phyloP scores from a whole-genome alignment of 2,329 filamentous ascomycete species.

The Penicillium concentricum region DNA sequence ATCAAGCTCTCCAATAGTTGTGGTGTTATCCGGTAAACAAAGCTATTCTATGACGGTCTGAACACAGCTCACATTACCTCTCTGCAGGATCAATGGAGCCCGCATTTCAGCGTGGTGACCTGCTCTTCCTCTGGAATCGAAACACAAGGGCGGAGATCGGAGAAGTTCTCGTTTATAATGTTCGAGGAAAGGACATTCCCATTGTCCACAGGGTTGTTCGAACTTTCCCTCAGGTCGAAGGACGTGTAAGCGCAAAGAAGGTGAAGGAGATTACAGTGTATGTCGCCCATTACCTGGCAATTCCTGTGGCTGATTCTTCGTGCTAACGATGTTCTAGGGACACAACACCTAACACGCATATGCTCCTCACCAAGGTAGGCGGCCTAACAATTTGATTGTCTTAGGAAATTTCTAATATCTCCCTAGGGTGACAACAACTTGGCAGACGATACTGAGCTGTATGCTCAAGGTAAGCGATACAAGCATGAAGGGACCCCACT shows the following conservation, averaged over 20 bases:
- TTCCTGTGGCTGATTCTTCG: background rate
- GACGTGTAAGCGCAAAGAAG: slow-evolving; percentile 31
- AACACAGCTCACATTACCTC: background rate
- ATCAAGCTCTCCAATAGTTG: slow-evolving; percentile 67
- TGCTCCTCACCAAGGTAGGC: slow-evolving; percentile 75
- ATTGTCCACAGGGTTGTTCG: slow-evolving; percentile 93
- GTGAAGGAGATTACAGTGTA: slow-evolving; percentile 35
- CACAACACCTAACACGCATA: slow-evolving; percentile 31
- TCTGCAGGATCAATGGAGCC: slow-evolving; percentile 59
- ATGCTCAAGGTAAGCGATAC: slow-evolving; percentile 46
- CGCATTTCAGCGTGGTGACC: slow-evolving; percentile 63
- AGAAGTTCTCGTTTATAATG: slow-evolving; percentile 64
- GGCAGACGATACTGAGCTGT: slow-evolving; percentile 81
- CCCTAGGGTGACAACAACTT: slow-evolving; percentile 81
- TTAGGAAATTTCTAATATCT: background rate
- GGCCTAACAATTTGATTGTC: background rate
- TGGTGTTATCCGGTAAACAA: slow-evolving; percentile 57
- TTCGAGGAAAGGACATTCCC: slow-evolving; percentile 78
- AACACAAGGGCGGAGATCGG: slow-evolving; percentile 63
- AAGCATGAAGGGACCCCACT: background rate
- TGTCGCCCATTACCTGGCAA: background rate
- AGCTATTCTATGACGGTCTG: background rate
- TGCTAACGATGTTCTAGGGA: slow-evolving; percentile 19
- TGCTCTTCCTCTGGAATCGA: slow-evolving; percentile 65
- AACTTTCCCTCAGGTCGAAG: slow-evolving; percentile 53